Evolutionary conservation across 352 stramenopile species (phyloP), one percentile per base, ranked within the genome.

Genomic region (Pythium guiyangense): DNA sequence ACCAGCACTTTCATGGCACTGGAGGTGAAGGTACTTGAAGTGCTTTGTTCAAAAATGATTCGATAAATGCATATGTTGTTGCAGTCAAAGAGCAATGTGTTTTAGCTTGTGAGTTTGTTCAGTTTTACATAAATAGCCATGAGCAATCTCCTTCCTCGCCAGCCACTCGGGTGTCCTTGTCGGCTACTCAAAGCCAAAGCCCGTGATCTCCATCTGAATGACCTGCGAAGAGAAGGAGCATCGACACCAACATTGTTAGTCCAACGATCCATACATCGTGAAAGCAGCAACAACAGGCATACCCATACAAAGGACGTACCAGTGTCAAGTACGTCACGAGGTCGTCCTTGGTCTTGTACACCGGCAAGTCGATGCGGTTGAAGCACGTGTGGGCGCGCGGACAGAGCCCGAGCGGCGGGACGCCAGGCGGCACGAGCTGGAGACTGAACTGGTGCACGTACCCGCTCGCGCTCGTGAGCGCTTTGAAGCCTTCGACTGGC

Each of bases 171-270:
- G 22, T 10, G 31, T 34, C 29, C 6, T 37, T 10, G 31, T 14
- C 44, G 15, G 34, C 53, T 63, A 74, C 59, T 75, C 67, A 51
- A 70, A 59, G 5, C 67, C 67, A 61, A 97, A 97, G 37, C 90
- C 89, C 17, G 88, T 96, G 44, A 87, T 72, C 60, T 96, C 87
- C 87, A 97, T 64, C 49, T 99, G 76, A 52, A 84, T 80, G 39
- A 82, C 74, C 72, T 84, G 20, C 3, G 52, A 22, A 22, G 22
- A 22, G 22, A 22, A 25, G 37, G 17, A 29, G 2, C 44, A 67
- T 4, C 26, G 6, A 34, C 45, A 61, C 15, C 86, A 79, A 44
- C 6, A 18, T 18, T 26, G 34, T 43, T 18, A 44, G 6, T 45
- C 12, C 92, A 9, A 87, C 83, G 50, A 55, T 45, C 45, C 20